Percentiles rank a stretch among this genome's conserved stretches.
These are phyloP conservation scores for Wickerhamiella parazyma DNA, from an alignment of 805 yeast genomes.

Conservation along the genomic window DNA sequence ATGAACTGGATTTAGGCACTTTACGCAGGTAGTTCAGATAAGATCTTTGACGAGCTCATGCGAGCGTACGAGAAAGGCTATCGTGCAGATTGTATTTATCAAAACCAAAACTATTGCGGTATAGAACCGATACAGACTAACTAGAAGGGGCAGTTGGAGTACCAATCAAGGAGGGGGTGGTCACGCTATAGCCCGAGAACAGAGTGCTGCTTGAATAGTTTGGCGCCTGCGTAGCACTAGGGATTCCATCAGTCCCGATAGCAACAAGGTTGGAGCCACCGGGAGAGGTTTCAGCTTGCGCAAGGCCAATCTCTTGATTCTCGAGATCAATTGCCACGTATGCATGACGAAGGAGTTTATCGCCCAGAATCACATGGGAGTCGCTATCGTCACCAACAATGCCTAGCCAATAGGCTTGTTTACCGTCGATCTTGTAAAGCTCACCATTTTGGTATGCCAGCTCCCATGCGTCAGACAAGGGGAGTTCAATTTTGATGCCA, in stretches of 20 bases:
- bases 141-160: neutral
- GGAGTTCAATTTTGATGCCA: constrained; percentile 3
- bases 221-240: constrained; percentile 20
- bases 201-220: neutral
- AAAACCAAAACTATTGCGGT: too few species aligned
- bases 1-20: too few species aligned
- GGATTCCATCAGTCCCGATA: constrained; percentile 15
- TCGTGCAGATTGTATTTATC: too few species aligned
- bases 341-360: constrained; percentile 46
- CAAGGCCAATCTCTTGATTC: neutral
- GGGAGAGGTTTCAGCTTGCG: neutral
- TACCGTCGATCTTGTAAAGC: neutral
- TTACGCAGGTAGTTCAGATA: too few species aligned
- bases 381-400: neutral
- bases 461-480: neutral
- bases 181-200: neutral
- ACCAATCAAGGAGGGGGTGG: neutral
- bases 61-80: too few species aligned
- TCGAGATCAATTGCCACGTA: constrained; percentile 6
- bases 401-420: neutral
- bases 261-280: constrained; percentile 13
- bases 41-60: too few species aligned
- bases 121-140: too few species aligned
- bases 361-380: constrained; percentile 38
- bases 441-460: neutral